Evolutionary conservation across 2,329 filamentous ascomycete species (phyloP).

Genomic region (Epichloe scottii): DNA sequence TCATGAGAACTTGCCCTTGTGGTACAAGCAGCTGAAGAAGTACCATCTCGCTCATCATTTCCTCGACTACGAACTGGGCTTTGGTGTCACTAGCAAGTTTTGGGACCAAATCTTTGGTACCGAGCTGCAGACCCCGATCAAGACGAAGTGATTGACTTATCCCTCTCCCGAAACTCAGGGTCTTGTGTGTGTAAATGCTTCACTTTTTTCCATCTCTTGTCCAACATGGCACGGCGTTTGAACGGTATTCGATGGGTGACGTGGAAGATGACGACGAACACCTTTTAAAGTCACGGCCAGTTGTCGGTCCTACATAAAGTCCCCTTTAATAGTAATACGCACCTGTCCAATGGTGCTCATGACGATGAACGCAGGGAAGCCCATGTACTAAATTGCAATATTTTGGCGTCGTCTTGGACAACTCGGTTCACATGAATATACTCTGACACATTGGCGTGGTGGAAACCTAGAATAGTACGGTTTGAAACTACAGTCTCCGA

Average conservation of each 20-base stretch:
- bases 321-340: background rate
- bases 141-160: slow-evolving; percentile 18
- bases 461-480: too few relatives aligned
- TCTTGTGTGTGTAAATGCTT: slow-evolving; percentile 3
- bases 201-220: slow-evolving; percentile 5
- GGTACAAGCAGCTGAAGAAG: slow-evolving; percentile 90
- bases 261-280: slow-evolving; percentile 1
- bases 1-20: slow-evolving; percentile 79
- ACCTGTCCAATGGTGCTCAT: background rate
- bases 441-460: too few relatives aligned
- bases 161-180: background rate
- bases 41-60: slow-evolving; percentile 97
- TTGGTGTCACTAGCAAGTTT: slow-evolving; percentile 91
- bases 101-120: slow-evolving; percentile 93
- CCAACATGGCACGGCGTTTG: slow-evolving; percentile 6
- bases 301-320: background rate
- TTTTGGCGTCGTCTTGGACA: background rate
- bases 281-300: background rate
- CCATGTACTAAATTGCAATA: background rate
- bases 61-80: slow-evolving; percentile 93
- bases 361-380: slow-evolving; percentile 1
- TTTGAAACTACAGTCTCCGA: too few relatives aligned
- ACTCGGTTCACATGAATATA: background rate
- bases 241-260: background rate
- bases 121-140: slow-evolving; percentile 43